Base-by-base conservation (phyloP, 2,329 filamentous ascomycete species). In the Sphaerulina musiva region DNA sequence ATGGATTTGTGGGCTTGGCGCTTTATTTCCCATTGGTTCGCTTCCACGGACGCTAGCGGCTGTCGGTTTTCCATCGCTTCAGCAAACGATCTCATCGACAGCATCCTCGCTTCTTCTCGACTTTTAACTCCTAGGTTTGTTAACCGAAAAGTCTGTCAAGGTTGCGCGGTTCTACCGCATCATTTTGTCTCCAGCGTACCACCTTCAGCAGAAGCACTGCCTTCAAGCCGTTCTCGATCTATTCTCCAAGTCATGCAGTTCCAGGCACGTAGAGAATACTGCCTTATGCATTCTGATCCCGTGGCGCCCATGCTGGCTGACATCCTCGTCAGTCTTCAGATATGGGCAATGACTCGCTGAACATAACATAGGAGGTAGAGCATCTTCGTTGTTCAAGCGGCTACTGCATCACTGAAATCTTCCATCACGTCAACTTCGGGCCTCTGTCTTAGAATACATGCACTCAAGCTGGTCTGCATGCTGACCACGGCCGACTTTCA, bases 141-240 rank as follows among this genome's bases (percentile, higher is more conserved):
- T 51, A 51, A 45, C 48, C 48, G 48, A 51, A 41, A 51, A 51
- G 48, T 46, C 48, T 51, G 41, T 51, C 42, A 29, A 11, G 48
- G 34, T 45, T 32, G 48, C 42, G 48, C 41, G 32, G 31, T 51
- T 46, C 48, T 45, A 42, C 48, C 48, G 48, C 45, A 41, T 46
- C 41, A 51, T 39, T n/a, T 9, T 6, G 42, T 42, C 8, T 1
- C 20, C 8, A 44, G 34, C 34, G 12, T n/a, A 38, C 12, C 34
- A 10, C 12, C 10, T 11, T 11, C 34, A 38, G 34, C 34, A 38
- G 34, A 38, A 38, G 34, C 34, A 38, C 34, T 8, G 34, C 34
- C 4, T 38, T 38, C 4, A 29, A 1, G 26, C 10, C 7, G 34
- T 38, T 38, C 12, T 29, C 6, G 4, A 29, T 6, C 3, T 7